Percentiles rank a stretch among this genome's conserved stretches.
These are phyloP conservation scores for Wallacemonas sp. DNA, from an alignment of 208 protist species.

Conservation along the genomic window DNA sequence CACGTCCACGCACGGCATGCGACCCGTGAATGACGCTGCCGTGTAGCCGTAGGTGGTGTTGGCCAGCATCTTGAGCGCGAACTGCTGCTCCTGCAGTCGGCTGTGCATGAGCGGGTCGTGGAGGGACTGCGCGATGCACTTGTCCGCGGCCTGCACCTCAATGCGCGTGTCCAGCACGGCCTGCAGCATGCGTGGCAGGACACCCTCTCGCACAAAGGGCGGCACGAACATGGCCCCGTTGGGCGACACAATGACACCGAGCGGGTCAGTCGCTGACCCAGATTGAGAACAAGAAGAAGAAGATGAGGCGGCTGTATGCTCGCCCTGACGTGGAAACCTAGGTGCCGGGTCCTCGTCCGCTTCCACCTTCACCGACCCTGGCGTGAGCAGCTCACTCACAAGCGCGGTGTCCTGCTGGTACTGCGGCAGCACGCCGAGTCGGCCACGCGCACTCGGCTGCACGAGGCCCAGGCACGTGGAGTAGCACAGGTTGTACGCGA, in stretches of 20 bases:
- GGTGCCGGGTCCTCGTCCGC: too few species aligned
- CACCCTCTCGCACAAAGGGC: conserved; percentile 48
- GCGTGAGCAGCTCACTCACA: conserved; percentile 70
- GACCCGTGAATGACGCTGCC: conserved; percentile 97
- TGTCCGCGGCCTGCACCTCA: conserved; percentile 73
- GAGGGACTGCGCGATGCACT: conserved; percentile 54
- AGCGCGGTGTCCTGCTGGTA: conserved; percentile 45
- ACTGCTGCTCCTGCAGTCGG: conserved; percentile 96
- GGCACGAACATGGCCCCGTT: conserved; percentile 82
- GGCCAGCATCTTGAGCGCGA: conserved; percentile 98
- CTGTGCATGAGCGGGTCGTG: conserved; percentile 52
- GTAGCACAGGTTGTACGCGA: conserved; percentile 99
- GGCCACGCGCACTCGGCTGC: conserved; percentile 34
- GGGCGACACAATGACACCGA: conserved; percentile 57
- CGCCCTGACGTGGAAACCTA: too few species aligned
- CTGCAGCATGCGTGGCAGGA: conserved; percentile 79
- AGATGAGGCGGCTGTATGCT: too few species aligned
- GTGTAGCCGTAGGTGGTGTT: conserved; percentile 99
- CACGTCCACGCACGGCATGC: conserved; percentile 98
- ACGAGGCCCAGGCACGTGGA: conserved; percentile 81
- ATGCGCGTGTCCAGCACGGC: conserved; percentile 81
- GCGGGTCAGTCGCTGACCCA: conserved; percentile 24
- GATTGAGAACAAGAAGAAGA: too few species aligned
- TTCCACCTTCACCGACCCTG: too few species aligned
- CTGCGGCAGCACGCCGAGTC: conserved; percentile 64